A percentile compares a stretch with the other conserved stretches of the same genome.
These are phyloP conservation scores for Oehlia diaphana DNA, from an alignment of 192 early-diverging fungal genomes.

Conservation along the genomic window DNA sequence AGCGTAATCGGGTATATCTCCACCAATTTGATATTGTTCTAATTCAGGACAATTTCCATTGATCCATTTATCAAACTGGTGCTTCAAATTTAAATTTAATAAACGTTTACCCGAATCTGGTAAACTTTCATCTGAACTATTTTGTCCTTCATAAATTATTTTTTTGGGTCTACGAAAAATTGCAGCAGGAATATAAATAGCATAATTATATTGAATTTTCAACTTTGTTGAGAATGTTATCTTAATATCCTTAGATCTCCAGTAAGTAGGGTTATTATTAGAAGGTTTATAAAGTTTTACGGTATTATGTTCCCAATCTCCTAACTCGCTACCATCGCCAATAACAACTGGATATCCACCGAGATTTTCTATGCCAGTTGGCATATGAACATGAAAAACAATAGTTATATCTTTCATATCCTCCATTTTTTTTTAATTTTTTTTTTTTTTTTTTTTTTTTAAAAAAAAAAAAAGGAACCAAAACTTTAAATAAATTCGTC, in stretches of 20 bases:
- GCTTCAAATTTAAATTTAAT: neutral
- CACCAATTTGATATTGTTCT: no score
- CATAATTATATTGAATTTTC: conserved; percentile 1
- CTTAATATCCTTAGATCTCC: neutral
- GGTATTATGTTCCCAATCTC: neutral
- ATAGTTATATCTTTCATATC: conserved; percentile 40
- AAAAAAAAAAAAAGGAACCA: no score
- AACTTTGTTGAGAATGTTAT: neutral
- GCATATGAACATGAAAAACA: neutral
- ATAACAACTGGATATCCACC: neutral
- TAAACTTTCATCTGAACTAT: neutral
- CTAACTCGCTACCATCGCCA: neutral
- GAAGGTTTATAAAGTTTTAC: neutral
- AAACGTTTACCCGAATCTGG: conserved; percentile 8
- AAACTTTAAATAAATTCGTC: no score
- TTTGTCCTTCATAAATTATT: neutral
- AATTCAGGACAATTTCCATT: no score
- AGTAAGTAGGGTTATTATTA: neutral
- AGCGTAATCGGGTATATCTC: neutral
- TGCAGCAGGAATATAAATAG: no score
- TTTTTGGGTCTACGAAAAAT: no score
- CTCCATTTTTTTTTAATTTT: no score
- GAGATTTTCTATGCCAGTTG: neutral
- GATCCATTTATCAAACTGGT: no score
- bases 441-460: no score